Base-by-base conservation (phyloP, 805 yeast genomes). In the Cyberlindnera bimundalis region DNA sequence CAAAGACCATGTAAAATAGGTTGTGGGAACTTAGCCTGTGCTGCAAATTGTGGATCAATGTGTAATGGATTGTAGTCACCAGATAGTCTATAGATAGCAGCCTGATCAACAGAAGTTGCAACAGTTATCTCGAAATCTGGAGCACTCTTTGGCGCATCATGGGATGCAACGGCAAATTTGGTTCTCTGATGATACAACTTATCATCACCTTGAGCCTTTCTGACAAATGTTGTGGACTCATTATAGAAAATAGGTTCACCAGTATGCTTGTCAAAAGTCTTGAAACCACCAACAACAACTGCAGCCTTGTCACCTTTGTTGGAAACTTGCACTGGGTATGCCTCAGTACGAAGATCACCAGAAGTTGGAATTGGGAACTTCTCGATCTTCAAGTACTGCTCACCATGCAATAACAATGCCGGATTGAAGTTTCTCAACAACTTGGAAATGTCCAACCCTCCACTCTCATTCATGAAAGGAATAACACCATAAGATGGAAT, bases 51-150 rank as follows among this genome's bases (percentile, higher is more conserved):
- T 15, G 98, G 97, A 67, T 91, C 98, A 60, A 91, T 82, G 68
- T 90, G 99, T 54, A 91, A 74, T 45, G 99, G 99, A 65, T 91
- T 91, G 64, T 81, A 81, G 70, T 91, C 99, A 40, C 96, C 98
- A 46, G 91, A 82, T 46, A 91, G 71, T 62, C 99, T 78, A 70
- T 91, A 91, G 41, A 90, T 65, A 4, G 96, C 87, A 33, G 97
- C 97, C 62, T 81, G 88, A 61, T 89, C 85, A 31, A 64, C 70
- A 20, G 73, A 59, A 2, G 93, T 84, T 50, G 73, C 65, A 54
- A 78, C 73, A 31, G 71, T 76, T 33, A 65, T 61, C 42, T 73
- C 78, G 56, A 76, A 84, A 59, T 85, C 95, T 6, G 96, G 93
- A 19, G 62, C 61, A 18, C 74, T 62, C 36, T 66, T 56, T 42